Evolutionary conservation across 306 rosid genomes (phyloP), one percentile per base, ranked within the genome.

Genomic region (Trifolium dubium): DNA sequence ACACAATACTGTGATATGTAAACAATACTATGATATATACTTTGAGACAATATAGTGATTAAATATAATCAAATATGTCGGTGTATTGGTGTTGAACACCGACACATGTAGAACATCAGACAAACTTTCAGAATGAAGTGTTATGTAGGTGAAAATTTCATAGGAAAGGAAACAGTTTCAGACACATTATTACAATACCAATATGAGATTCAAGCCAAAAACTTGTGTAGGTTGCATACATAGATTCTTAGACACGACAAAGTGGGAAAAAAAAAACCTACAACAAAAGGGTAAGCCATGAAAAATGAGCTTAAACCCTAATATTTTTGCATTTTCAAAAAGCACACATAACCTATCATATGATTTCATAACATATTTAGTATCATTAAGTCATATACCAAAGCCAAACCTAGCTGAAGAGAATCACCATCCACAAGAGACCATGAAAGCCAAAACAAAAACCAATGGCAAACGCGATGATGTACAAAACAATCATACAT

Each of bases 401-500:
- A 63, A 64, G 43, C 15, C 63, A 81, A 83, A 69, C 74, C 72
- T 77, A 82, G 83, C 55, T 66, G 31, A 61, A 40, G 56, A 41
- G 67, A 78, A 64, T 66, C 83, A 63, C 74, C 85, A 80, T 61
- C 84, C 87, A 83, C 88, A 65, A 65, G 47, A 77, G 83, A 32
- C 80, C 80, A 75, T 81, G 70, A 75, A 67, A 74, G 81, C 81
- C 78, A 84, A 81, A 86, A 77, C n/a, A 83, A 86, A 64, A 84
- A 72, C 82, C 49, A 73, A 72, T 28, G 77, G 84, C 80, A 82
- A 81, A 84, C 84, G 80, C 92, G 79, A 66, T 80, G 85, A 90
- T 90, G 83, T 90, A 93, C 98, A 93, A 83, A 88, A 89, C 60
- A 86, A 93, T 82, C 98, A 90, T 87, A 97, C 93, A 89, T 83